These are phyloP conservation scores for Potentilla sterilis DNA, from an alignment of 306 rosid genomes.

Conservation along the genomic window DNA sequence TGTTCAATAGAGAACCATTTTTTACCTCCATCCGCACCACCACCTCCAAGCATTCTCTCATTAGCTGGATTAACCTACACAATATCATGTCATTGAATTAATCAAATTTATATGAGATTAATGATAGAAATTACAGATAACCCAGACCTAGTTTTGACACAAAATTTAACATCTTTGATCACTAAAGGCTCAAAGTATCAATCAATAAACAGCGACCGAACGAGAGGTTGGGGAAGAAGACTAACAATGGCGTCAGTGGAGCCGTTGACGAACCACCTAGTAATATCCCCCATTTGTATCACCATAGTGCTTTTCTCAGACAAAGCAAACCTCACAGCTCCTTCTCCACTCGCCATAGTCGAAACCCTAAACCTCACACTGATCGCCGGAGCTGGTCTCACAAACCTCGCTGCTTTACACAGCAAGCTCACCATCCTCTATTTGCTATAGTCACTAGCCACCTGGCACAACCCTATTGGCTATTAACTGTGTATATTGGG, in stretches of 20 bases:
- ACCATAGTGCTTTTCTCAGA: constrained; percentile 53
- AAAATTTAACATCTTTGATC: neutral
- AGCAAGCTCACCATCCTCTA: neutral
- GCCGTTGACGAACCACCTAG: constrained; percentile 76
- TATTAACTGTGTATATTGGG: neutral
- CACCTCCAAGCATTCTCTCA: constrained; percentile 93
- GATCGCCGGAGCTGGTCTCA: neutral
- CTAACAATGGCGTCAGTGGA: constrained; percentile 77
- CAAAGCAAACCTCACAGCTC: constrained; percentile 55
- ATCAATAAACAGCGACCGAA: neutral
- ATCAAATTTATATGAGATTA: neutral
- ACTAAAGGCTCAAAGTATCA: neutral
- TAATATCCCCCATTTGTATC: constrained; percentile 83
- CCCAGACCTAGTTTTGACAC: too few species aligned
- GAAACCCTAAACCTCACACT: constrained; percentile 22
- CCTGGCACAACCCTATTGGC: neutral
- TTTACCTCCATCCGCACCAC: constrained; percentile 93
- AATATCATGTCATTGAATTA: neutral
- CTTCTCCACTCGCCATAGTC: constrained; percentile 33
- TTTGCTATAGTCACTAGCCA: neutral
- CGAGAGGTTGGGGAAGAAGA: constrained; percentile 6
- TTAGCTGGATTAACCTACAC: constrained; percentile 89
- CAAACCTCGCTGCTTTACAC: neutral
- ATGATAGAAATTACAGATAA: neutral
- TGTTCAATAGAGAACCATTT: neutral